Percentiles rank a stretch among this genome's conserved stretches.
Conservation (phyloP, 2,329 filamentous ascomycete genomes). For the Penicillium sp. region DNA sequence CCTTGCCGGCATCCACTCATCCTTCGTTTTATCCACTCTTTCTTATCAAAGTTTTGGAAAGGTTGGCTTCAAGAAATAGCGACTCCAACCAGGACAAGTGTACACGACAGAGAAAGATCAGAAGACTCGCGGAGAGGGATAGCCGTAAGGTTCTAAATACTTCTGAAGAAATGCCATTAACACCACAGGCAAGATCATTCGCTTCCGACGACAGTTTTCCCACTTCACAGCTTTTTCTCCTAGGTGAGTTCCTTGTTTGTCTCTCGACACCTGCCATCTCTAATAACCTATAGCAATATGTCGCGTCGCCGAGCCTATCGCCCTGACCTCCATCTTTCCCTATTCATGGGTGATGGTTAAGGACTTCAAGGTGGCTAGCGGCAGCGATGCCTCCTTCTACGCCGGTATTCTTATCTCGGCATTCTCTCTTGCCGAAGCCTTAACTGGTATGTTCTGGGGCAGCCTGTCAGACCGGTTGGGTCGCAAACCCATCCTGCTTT, state of each 20-base stretch:
- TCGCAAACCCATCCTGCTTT: conserved; percentile 75
- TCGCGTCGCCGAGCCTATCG: conserved; percentile 85
- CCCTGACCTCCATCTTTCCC: conserved; percentile 86
- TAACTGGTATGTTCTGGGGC: conserved; percentile 87
- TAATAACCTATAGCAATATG: conserved; percentile 65
- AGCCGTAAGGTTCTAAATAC: conserved; percentile 50
- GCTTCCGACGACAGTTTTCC: conserved; percentile 69
- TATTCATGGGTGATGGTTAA: conserved; percentile 84
- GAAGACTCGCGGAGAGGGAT: conserved; percentile 22
- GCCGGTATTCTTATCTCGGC: conserved; percentile 82
- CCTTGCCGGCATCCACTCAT: neutral
- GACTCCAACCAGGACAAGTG: neutral
- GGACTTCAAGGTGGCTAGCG: conserved; percentile 65
- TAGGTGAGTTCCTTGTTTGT: conserved; percentile 57
- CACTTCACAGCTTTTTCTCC: conserved; percentile 71
- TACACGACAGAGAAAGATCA: conserved; percentile 3
- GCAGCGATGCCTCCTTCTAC: conserved; percentile 77
- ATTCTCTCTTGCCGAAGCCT: conserved; percentile 74
- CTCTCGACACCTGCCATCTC: neutral
- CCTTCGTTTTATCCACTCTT: conserved; percentile 1
- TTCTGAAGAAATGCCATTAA: conserved; percentile 55
- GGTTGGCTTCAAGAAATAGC: neutral
- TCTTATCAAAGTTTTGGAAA: neutral
- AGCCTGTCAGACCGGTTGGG: conserved; percentile 74
- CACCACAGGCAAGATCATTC: conserved; percentile 51